phyloP scores from a whole-genome alignment of 129 eudicot genomes.

The Lonicera japonica region DNA sequence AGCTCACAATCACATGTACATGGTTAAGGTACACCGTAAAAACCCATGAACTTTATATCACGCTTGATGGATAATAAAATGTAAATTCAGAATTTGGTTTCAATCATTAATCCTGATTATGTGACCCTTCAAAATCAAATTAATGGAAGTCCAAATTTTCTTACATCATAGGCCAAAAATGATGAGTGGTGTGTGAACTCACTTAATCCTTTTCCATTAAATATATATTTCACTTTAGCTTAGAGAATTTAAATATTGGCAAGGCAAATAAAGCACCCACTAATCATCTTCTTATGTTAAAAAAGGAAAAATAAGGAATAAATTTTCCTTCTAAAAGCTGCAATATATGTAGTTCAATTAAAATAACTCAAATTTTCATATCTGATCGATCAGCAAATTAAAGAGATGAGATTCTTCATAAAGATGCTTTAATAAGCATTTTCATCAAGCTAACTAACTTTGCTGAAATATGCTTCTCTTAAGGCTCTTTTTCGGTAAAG shows the following conservation, averaged over 20 bases:
- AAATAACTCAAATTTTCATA: not conserved
- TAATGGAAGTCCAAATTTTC: too few species aligned
- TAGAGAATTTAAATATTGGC: not conserved
- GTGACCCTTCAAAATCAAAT: too few species aligned
- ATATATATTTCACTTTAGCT: not conserved
- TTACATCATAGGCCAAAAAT: constrained; percentile 4
- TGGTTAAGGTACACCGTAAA: too few species aligned
- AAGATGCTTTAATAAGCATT: not conserved
- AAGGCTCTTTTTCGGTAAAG: not conserved
- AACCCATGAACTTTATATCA: too few species aligned
- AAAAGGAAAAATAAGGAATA: not conserved
- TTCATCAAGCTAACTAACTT: not conserved
- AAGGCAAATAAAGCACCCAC: constrained; percentile 6
- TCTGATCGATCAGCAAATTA: not conserved
- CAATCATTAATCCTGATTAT: too few species aligned
- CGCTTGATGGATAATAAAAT: too few species aligned
- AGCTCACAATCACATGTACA: too few species aligned
- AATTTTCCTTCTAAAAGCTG: not conserved
- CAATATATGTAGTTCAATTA: constrained; percentile 2
- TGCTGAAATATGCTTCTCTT: not conserved
- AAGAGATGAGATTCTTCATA: not conserved
- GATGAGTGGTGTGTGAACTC: constrained; percentile 7
- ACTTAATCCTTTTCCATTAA: constrained; percentile 2
- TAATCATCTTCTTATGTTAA: not conserved
- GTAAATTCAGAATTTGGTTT: too few species aligned